These are phyloP conservation scores for Neurospora discreta DNA, from an alignment of 495 filamentous ascomycete genomes.

Conservation along the genomic window DNA sequence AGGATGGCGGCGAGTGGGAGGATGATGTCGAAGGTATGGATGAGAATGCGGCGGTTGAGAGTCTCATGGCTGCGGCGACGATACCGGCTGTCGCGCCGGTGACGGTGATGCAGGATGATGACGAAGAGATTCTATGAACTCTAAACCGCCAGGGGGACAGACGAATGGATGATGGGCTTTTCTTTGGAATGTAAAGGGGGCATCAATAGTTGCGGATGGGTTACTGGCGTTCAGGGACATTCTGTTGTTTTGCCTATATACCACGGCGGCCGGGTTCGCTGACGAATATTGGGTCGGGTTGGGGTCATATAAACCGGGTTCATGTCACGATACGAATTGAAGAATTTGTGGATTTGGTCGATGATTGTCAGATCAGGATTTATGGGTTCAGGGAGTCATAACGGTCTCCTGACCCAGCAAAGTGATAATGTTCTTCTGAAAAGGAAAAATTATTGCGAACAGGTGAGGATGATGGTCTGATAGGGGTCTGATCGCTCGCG, in stretches of 20 bases:
- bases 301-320: background rate
- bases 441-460: background rate
- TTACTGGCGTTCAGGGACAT: background rate
- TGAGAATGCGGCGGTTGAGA: background rate
- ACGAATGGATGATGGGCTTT: background rate
- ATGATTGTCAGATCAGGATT: background rate
- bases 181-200: background rate
- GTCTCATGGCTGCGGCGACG: background rate
- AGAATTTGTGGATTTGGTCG: background rate
- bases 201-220: background rate
- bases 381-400: background rate
- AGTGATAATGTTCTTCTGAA: background rate
- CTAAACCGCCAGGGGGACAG: background rate
- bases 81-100: background rate
- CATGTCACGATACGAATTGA: background rate
- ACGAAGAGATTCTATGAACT: conserved; percentile 16
- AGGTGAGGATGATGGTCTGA: background rate
- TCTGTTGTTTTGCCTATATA: background rate
- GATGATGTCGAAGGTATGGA: conserved; percentile 2
- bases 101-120: conserved; percentile 1
- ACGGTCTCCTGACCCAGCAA: background rate
- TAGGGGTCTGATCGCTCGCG: too few species aligned
- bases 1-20: conserved; percentile 6
- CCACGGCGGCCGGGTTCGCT: background rate
- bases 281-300: background rate